Evolutionary conservation across 2,329 filamentous ascomycete genomes (phyloP), one percentile per base, ranked within the genome.

Genomic region (Calonectria pseudoturangicola): DNA sequence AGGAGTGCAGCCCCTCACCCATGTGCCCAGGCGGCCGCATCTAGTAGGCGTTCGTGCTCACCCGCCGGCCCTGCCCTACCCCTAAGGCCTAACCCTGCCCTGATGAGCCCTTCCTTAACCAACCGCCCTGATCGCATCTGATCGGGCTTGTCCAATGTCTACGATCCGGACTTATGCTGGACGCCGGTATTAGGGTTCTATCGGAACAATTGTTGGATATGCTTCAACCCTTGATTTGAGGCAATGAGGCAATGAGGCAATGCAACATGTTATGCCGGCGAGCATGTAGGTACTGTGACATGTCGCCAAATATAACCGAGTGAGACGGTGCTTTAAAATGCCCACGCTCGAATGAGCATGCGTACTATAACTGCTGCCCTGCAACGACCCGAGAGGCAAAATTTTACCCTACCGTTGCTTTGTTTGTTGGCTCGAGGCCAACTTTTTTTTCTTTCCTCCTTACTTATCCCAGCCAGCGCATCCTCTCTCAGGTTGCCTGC

Each of bases 1-100:
- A 56, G 25, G 60, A 50, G 27, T 13, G 28, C 62, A 39, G 30
- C 63, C 28, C 63, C 33, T 25, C 50, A 67, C 43, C 68, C 68
- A 70, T 66, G 62, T 70, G 51, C 43, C 58, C 63, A 12, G 43
- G 51, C 39, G 60, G 62, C 68, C 33, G 62, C 63, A 62, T 71
- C 63, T 66, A 66, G 68, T 66, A 71, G 68, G 68, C 51, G 68
- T 71, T 70, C 62, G 62, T 66, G 48, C n/a, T 50, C 18, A 48
- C 36, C 47, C 30, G 50, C 63, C 43, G 68, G 63, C 68, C 68
- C 63, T 71, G 68, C 68, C 68, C 68, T 62, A 66, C 68, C 68
- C 58, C 58, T 66, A 71, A 43, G 25, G 45, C 41, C 51, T 50
- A 66, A 51, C 68, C 63, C 68, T 71, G 68, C 68, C 63, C 63